Conservation (phyloP, 768 basidiomycete species). For the Roridomyces roridus region DNA sequence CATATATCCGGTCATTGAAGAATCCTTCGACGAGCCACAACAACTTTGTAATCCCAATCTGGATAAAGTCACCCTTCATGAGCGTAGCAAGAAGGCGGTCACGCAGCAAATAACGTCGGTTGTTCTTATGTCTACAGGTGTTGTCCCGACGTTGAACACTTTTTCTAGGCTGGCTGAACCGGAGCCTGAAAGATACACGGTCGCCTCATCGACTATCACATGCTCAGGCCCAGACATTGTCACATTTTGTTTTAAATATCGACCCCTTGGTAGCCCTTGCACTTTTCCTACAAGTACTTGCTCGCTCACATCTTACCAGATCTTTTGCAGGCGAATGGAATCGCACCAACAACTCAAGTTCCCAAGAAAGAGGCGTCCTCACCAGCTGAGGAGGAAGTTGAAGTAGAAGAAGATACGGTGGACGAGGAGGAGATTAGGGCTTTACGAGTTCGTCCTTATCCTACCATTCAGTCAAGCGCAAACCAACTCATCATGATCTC, state of each 20-base stretch:
- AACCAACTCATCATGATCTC: background rate
- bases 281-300: background rate
- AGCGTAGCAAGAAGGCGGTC: constrained; percentile 4
- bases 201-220: background rate
- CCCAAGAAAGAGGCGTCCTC: no score
- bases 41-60: constrained; percentile 9
- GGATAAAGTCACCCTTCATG: constrained; percentile 19
- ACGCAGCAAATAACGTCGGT: constrained; percentile 9
- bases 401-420: background rate
- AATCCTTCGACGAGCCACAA: constrained; percentile 2
- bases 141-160: no score
- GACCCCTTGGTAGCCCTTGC: constrained; percentile 1
- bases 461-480: background rate
- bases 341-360: constrained; percentile 7
- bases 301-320: background rate
- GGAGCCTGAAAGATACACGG: background rate
- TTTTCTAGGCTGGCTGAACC: constrained; percentile 9
- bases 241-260: constrained; percentile 18
- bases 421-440: constrained; percentile 4
- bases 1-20: no score
- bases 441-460: constrained; percentile 3
- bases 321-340: constrained; percentile 4
- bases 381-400: constrained; percentile 10
- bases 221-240: constrained; percentile 10
- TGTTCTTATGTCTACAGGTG: background rate